Base-by-base conservation (phyloP, 257 asterid species). In the Ophiorrhiza pumila region DNA sequence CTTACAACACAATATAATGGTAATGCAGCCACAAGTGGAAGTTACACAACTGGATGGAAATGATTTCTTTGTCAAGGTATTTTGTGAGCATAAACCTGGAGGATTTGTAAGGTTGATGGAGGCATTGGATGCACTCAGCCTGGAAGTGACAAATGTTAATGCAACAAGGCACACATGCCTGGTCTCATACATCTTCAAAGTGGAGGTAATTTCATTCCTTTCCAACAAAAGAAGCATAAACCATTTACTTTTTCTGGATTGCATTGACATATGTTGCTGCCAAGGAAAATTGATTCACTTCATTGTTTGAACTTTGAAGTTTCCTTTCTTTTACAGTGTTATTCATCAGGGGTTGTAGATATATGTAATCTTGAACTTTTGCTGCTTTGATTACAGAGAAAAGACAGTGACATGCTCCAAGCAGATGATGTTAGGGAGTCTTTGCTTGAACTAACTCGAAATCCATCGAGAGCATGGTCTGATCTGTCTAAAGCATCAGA, bases 11-110 rank as follows among this genome's bases (percentile, higher is more conserved):
- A 14, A 43, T 47, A 11, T 57, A 71, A 55, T 35, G 23, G 25
- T 63, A 74, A 29, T 83, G 76, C 80, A 92, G 98, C 98, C 97
- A 66, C 97, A 90, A 85, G 98, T 93, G 62, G 93, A 93, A 83
- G 98, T 93, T 10, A 86, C 85, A 60, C 93, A 88, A 80, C 87
- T 92, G 58, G 90, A 88, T 65, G 94, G 91, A 18, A 90, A 87
- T 62, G 97, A 92, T 83, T 87, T 92, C 79, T 88, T 90, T 39
- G 89, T 92, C 69, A 90, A 89, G 86, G 93, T 90, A 46, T 93
- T 93, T 69, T 89, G 96, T 53, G 98, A 93, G 86, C 92, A 90
- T 76, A 89, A 86, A 77, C 45, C 80, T 17, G 95, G 98, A 27
- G 98, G 96, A 11, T 90, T 93, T 69, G 88, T 89, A 79, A 85